These are phyloP conservation scores for Aspergillus sclerotiicarbonarius DNA, from an alignment of 495 filamentous ascomycete species.

Conservation along the genomic window DNA sequence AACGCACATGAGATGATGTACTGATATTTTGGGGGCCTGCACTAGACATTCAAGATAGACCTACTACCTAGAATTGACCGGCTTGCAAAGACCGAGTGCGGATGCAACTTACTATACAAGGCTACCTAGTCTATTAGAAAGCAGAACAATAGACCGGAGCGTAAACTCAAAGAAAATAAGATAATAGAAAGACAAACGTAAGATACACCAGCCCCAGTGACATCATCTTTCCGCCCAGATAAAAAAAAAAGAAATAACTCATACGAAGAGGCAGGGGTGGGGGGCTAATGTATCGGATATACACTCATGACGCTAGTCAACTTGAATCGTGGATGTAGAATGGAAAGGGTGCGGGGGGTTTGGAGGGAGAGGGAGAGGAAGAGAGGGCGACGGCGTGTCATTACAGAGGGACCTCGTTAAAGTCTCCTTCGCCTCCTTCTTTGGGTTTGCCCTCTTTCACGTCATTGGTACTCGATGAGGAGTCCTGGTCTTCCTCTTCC, in stretches of 20 bases:
- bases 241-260: conserved; percentile 7
- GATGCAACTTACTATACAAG: no score
- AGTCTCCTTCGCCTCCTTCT: conserved; percentile 36
- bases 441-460: conserved; percentile 32
- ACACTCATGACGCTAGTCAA: conserved; percentile 11
- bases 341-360: not conserved
- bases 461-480: conserved; percentile 16
- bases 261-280: not conserved
- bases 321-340: conserved; percentile 1
- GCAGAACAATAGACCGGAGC: not conserved
- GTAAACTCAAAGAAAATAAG: conserved; percentile 1
- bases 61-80: not conserved
- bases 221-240: not conserved
- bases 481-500: conserved; percentile 25
- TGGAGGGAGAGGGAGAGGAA: conserved; percentile 6
- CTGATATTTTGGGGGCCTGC: not conserved
- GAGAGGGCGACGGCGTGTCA: conserved; percentile 12
- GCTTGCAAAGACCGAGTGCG: no score
- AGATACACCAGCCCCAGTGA: not conserved
- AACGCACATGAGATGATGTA: not conserved
- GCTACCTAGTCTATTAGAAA: not conserved
- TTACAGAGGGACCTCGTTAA: conserved; percentile 44
- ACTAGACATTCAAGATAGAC: not conserved
- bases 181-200: not conserved
- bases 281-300: conserved; percentile 2